Conservation (phyloP, 73 alveolate genomes). For the Uronychia binucleata region DNA sequence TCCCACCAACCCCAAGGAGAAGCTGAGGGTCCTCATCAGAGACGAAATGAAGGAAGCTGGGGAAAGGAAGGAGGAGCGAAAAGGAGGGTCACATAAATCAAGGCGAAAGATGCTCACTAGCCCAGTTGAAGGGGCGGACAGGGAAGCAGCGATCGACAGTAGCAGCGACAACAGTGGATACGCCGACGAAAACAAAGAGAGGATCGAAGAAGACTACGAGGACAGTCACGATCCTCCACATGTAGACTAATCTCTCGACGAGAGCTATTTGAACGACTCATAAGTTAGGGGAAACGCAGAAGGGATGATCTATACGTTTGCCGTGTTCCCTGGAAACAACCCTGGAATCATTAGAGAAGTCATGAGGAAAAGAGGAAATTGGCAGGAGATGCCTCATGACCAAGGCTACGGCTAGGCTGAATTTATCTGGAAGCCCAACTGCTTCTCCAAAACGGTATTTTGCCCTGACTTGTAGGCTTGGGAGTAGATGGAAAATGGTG, state of each 20-base stretch:
- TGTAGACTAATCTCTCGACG: not conserved
- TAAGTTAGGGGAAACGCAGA: not conserved
- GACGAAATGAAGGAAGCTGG: too few relatives aligned
- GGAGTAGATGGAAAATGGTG: not conserved
- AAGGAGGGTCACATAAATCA: too few relatives aligned
- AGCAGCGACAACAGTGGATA: too few relatives aligned
- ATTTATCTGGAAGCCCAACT: slow-evolving; percentile 3
- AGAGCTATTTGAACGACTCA: not conserved
- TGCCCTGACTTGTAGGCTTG: too few relatives aligned
- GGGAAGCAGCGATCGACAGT: too few relatives aligned
- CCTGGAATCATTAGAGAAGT: slow-evolving; percentile 47
- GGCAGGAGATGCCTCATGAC: slow-evolving; percentile 56
- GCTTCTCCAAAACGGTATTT: not conserved
- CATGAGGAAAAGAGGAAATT: slow-evolving; percentile 61
- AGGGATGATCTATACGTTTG: not conserved
- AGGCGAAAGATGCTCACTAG: too few relatives aligned
- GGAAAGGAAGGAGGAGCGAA: too few relatives aligned
- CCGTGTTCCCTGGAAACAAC: slow-evolving; percentile 66
- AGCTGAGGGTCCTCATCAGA: too few relatives aligned
- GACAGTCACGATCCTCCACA: not conserved
- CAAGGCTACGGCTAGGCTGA: slow-evolving; percentile 1
- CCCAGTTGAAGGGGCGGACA: too few relatives aligned
- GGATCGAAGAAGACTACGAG: not conserved
- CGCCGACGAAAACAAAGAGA: not conserved
- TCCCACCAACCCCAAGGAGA: too few relatives aligned